A percentile compares a stretch with the other conserved stretches of the same genome.
These are phyloP conservation scores for Sodiomyces alkalinus DNA, from an alignment of 2,329 filamentous ascomycete genomes.

Conservation along the genomic window DNA sequence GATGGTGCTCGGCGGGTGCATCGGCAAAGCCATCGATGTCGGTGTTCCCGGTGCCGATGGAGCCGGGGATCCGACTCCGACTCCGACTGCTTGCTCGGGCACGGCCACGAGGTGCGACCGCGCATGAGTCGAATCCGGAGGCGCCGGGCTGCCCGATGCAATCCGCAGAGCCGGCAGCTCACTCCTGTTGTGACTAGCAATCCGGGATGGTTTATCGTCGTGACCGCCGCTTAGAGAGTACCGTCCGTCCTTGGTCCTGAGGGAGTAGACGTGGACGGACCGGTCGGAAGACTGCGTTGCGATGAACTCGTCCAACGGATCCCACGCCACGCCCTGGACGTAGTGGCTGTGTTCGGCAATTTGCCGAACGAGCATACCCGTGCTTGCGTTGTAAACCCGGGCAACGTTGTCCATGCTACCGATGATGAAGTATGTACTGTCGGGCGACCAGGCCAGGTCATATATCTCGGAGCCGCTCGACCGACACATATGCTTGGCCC, in stretches of 20 bases:
- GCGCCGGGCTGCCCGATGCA: conserved; percentile 82
- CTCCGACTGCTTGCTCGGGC: conserved; percentile 46
- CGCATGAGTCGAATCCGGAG: conserved; percentile 68
- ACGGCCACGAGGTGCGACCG: conserved; percentile 34
- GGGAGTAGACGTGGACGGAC: conserved; percentile 91
- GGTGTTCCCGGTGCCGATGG: conserved; percentile 91
- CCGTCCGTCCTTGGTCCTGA: conserved; percentile 92
- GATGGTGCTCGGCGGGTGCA: conserved; percentile 85
- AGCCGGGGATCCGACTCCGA: conserved; percentile 64
- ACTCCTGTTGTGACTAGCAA: conserved; percentile 66
- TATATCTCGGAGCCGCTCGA: conserved; percentile 94
- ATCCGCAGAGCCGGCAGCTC: conserved; percentile 85
- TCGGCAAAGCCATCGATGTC: conserved; percentile 70
- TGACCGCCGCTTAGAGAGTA: conserved; percentile 56
- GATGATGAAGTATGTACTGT: conserved; percentile 89
- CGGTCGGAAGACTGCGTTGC: conserved; percentile 96
- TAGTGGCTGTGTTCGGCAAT: conserved; percentile 98
- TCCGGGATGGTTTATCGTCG: conserved; percentile 55
- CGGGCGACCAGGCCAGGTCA: conserved; percentile 97
- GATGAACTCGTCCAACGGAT: conserved; percentile 94
- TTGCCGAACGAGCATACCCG: conserved; percentile 73
- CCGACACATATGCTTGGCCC: conserved; percentile 94
- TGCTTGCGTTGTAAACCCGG: conserved; percentile 87
- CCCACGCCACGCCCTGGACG: conserved; percentile 96
- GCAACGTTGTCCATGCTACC: conserved; percentile 99